Conservation (phyloP, 2,329 filamentous ascomycete species). For the Sarocladium brachiariae region DNA sequence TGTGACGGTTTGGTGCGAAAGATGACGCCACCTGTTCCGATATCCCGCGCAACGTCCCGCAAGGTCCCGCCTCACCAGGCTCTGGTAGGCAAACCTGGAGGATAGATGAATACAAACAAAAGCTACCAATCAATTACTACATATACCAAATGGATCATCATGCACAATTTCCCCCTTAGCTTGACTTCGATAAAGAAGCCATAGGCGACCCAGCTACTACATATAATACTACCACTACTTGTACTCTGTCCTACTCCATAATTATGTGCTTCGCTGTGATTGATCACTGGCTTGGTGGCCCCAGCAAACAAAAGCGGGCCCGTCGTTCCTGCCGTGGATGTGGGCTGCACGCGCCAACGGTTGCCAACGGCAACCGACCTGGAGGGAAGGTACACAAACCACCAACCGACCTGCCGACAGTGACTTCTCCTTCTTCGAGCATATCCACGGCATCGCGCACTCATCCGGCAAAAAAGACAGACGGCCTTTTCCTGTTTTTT, state of each 20-base stretch:
- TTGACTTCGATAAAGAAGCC: background rate
- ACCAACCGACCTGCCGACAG: slow-evolving; percentile 13
- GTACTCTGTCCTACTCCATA: no score
- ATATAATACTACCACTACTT: no score
- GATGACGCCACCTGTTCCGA: slow-evolving; percentile 5
- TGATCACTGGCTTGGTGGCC: background rate
- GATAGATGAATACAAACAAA: background rate
- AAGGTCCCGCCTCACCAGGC: background rate
- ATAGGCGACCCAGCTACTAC: no score
- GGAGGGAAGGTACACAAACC: slow-evolving; percentile 29
- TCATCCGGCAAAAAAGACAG: slow-evolving; percentile 3
- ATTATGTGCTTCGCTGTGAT: background rate
- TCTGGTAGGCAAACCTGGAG: background rate
- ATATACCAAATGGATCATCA: slow-evolving; percentile 3
- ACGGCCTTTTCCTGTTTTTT: background rate
- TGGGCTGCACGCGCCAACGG: slow-evolving; percentile 9
- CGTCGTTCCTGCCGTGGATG: slow-evolving; percentile 1
- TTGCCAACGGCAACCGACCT: slow-evolving; percentile 26
- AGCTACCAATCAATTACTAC: background rate
- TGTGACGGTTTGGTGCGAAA: background rate
- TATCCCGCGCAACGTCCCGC: background rate
- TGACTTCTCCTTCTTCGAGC: slow-evolving; percentile 11
- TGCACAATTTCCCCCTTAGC: background rate
- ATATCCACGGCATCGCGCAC: slow-evolving; percentile 3
- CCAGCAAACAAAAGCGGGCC: slow-evolving; percentile 7